These are phyloP conservation scores for Uromyces viciae-fabae DNA, from an alignment of 1,284 basidiomycete species.

Conservation along the genomic window DNA sequence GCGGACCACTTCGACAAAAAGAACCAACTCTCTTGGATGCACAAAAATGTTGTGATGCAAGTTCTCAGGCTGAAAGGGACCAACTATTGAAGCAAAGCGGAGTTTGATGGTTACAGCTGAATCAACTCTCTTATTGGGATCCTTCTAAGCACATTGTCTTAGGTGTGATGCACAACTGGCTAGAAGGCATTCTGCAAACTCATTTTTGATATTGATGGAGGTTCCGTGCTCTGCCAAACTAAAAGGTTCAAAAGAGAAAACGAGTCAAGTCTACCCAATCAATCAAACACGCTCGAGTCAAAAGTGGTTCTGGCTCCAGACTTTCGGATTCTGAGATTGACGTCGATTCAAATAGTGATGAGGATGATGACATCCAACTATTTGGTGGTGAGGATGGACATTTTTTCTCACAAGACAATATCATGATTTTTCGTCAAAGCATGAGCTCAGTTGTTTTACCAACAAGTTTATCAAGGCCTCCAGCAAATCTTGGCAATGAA, in stretches of 20 bases:
- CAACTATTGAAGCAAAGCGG: neutral
- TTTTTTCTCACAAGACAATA: neutral
- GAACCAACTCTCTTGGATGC: too few species aligned
- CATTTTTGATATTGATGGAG: neutral
- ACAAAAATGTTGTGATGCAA: too few species aligned
- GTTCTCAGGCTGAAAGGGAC: too few species aligned
- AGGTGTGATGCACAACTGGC: constrained; percentile 21
- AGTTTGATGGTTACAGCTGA: constrained; percentile 15
- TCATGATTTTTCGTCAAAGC: neutral
- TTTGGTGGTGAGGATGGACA: neutral
- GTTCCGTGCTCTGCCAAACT: neutral
- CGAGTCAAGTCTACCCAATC: too few species aligned
- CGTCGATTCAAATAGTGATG: too few species aligned
- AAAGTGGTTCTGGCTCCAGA: too few species aligned
- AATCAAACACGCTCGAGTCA: too few species aligned
- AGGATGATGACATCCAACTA: neutral
- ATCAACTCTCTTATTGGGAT: neutral
- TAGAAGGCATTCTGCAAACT: neutral
- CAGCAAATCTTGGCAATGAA: constrained; percentile 1
- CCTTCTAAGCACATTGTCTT: neutral
- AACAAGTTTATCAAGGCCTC: neutral
- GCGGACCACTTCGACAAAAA: neutral
- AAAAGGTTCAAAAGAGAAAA: neutral
- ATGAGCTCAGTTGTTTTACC: neutral
- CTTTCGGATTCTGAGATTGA: too few species aligned